phyloP scores from a whole-genome alignment of 2,329 filamentous ascomycete species.

The Fusarium sp. region DNA sequence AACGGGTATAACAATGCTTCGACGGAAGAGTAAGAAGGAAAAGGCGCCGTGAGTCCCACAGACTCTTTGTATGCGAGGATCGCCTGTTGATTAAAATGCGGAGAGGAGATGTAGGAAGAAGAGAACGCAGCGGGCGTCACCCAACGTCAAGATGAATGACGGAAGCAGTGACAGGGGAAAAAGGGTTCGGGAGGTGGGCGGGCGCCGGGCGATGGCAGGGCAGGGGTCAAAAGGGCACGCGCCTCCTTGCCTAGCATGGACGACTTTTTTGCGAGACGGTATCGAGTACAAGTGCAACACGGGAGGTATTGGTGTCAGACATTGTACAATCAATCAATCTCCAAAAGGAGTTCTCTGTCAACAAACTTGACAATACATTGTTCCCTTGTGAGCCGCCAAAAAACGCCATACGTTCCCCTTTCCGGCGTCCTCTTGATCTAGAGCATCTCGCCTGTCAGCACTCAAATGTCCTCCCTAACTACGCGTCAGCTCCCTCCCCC shows the following conservation, averaged over 20 bases:
- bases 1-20: conserved; percentile 10
- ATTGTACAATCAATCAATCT: not conserved
- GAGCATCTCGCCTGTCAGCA: not conserved
- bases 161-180: conserved; percentile 12
- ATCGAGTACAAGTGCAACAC: not conserved
- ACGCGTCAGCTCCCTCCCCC: conserved; percentile 12
- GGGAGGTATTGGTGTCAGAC: not conserved
- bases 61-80: not conserved
- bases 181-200: conserved; percentile 30
- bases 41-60: not conserved
- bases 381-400: not conserved
- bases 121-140: not conserved
- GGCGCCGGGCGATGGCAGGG: conserved; percentile 18
- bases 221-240: conserved; percentile 19
- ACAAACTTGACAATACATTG: not conserved
- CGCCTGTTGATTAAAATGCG: conserved; percentile 11
- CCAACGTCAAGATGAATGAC: conserved; percentile 23
- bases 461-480: not conserved
- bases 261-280: not conserved
- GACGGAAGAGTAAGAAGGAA: not conserved
- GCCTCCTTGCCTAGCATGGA: conserved; percentile 31
- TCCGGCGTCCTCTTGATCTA: not conserved
- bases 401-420: not conserved
- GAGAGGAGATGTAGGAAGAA: not conserved
- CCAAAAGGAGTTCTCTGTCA: not conserved